Evolutionary conservation across 2,329 filamentous ascomycete genomes (phyloP), one percentile per base, ranked within the genome.

Genomic region (Grosmannia clavigera): DNA sequence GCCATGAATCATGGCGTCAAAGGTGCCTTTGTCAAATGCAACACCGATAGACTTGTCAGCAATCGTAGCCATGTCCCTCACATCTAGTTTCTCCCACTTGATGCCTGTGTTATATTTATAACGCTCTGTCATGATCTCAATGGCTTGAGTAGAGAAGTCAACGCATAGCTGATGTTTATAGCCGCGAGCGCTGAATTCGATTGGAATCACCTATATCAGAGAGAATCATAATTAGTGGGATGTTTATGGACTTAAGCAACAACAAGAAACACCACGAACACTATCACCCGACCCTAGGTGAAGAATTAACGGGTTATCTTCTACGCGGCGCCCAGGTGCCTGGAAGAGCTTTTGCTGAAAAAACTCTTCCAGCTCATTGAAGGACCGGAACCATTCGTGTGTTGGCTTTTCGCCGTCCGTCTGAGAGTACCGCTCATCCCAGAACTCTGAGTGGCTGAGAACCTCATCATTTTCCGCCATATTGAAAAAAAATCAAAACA

Each of bases 261-360:
- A 48, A 48, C 5, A 60, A 55, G 35, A n/a, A 71, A 72, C 25
- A 67, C 82, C 14, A 59, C 58, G 29, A 29, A 59, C 81, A 67
- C 80, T 83, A 64, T 83, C 79, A 9, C 81, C 81, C 10, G 75
- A 81, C 0, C 81, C 81, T 5, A 84, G 70, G 67, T 84, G 81
- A 16, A 84, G 65, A n/a, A 84, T 75, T 12, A 68, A 61, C 0
- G 76, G 76, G 19, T 70, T 65, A n/a, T 68, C 66, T 0, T 69
- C 64, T 0, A 72, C 62, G 11, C 62, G 62, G 19, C 66, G 65
- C 0, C 66, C 61, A 1, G 63, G 59, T 1, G 31, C 40, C 7
- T 67, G 58, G 59, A 79, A 77, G 22, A 82, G 69, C 63, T 75
- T 70, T 16, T 65, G 67, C 29, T 68, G 62, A 51, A 83, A 73